A percentile compares a stretch with the other conserved stretches of the same genome.
phyloP scores from a whole-genome alignment of 768 basidiomycete genomes.

The Leccinum subtestaceum region DNA sequence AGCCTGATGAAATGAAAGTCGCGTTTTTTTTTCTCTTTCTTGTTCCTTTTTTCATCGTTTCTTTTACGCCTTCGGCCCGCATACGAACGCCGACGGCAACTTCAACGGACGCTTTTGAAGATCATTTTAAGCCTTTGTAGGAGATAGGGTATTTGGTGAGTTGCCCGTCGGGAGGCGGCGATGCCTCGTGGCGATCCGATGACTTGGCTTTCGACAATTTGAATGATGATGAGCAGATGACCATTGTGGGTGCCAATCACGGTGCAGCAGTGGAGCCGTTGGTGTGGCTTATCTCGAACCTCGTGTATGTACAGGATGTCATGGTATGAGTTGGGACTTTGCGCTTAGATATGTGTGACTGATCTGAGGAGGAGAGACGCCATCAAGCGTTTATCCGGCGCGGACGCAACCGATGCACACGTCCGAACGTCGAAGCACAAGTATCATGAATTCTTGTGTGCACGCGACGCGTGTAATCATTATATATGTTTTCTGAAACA shows the following conservation, averaged over 20 bases:
- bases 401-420: background rate
- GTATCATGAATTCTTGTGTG: too few relatives aligned
- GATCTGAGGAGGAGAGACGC: background rate
- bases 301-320: background rate
- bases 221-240: background rate
- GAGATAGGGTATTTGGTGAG: slow-evolving; percentile 1
- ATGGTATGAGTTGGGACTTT: background rate
- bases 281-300: background rate
- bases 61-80: background rate
- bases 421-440: too few relatives aligned
- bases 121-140: background rate
- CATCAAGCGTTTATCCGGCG: background rate
- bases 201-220: background rate
- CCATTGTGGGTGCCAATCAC: background rate
- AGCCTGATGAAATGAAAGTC: slow-evolving; percentile 15
- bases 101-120: slow-evolving; percentile 1
- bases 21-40: background rate
- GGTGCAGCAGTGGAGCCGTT: background rate
- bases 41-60: background rate
- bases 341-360: background rate
- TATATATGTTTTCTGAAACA: background rate
- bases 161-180: background rate
- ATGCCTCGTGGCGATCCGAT: background rate
- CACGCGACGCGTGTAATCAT: too few relatives aligned
- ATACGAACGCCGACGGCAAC: background rate